phyloP scores from a whole-genome alignment of 2,329 filamentous ascomycete species.

The Aspergillus ochraceoroseus region DNA sequence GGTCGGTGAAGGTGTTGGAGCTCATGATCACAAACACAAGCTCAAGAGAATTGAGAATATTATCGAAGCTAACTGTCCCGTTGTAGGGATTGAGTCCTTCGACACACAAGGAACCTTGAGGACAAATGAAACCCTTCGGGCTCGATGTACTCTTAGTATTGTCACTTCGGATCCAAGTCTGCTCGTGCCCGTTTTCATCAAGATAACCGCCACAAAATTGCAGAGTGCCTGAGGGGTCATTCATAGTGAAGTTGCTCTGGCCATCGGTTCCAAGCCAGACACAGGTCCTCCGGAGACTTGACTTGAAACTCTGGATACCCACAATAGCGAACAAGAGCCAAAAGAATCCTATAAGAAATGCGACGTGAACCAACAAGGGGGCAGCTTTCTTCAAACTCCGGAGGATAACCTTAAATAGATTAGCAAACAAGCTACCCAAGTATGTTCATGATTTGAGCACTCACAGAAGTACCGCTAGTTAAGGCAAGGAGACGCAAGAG shows the following conservation, averaged over 20 bases:
- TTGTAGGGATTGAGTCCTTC: constrained; percentile 74
- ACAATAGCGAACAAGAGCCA: constrained; percentile 97
- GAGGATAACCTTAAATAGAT: constrained; percentile 66
- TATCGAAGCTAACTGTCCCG: constrained; percentile 88
- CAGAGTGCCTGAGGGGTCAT: constrained; percentile 54
- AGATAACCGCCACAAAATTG: constrained; percentile 86
- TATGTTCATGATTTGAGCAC: constrained; percentile 29
- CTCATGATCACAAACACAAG: constrained; percentile 98
- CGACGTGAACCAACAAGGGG: constrained; percentile 83
- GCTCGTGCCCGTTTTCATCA: constrained; percentile 50
- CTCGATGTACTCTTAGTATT: constrained; percentile 48
- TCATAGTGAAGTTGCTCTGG: constrained; percentile 38
- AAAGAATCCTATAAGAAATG: constrained; percentile 92
- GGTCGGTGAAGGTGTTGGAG: constrained; percentile 90
- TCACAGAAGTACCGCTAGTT: constrained; percentile 85
- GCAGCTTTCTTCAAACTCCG: constrained; percentile 93
- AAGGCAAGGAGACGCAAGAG: constrained; percentile 86
- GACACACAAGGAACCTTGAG: constrained; percentile 74
- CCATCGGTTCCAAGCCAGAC: constrained; percentile 65
- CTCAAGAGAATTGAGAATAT: constrained; percentile 85
- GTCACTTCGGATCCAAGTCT: constrained; percentile 65
- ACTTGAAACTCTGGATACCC: constrained; percentile 93
- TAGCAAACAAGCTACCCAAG: constrained; percentile 5
- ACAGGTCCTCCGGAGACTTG: constrained; percentile 70
- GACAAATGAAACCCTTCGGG: constrained; percentile 82